phyloP scores from a whole-genome alignment of 371 early-diverging fungal species.

The Rhizopus sp. region DNA sequence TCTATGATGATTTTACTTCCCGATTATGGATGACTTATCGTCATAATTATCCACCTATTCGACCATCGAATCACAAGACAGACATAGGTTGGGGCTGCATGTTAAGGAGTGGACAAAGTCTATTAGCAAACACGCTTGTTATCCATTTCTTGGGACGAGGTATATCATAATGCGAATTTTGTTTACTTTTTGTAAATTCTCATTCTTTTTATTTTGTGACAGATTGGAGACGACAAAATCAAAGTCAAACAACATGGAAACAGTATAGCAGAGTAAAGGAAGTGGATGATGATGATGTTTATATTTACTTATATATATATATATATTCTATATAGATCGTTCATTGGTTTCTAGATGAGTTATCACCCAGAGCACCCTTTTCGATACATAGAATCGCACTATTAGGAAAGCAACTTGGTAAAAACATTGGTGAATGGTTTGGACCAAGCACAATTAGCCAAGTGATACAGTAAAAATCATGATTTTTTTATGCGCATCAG shows the following conservation, averaged over 20 bases:
- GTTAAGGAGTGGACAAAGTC: slow-evolving; percentile 93
- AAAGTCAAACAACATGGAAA: slow-evolving; percentile 34
- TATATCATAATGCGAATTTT: slow-evolving; percentile 15
- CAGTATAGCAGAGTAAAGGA: slow-evolving; percentile 47
- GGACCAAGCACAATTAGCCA: slow-evolving; percentile 93
- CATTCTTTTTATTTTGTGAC: slow-evolving; percentile 11
- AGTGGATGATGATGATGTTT: slow-evolving; percentile 1
- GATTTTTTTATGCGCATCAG: slow-evolving; percentile 1
- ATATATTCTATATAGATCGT: slow-evolving; percentile 55
- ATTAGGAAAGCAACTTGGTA: slow-evolving; percentile 83
- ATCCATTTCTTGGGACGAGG: slow-evolving; percentile 73
- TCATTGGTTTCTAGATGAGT: slow-evolving; percentile 83
- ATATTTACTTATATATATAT: slow-evolving; percentile 1
- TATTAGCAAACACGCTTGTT: slow-evolving; percentile 85
- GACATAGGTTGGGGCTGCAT: slow-evolving; percentile 98
- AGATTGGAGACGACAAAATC: slow-evolving; percentile 56
- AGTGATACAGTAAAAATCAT: slow-evolving; percentile 71
- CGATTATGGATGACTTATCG: slow-evolving; percentile 95
- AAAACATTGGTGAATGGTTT: slow-evolving; percentile 96
- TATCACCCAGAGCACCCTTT: slow-evolving; percentile 74
- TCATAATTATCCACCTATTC: slow-evolving; percentile 81
- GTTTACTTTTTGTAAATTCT: neutral
- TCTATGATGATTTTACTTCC: slow-evolving; percentile 74
- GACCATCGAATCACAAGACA: slow-evolving; percentile 77
- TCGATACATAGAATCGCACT: slow-evolving; percentile 92